These are phyloP conservation scores for Cystobasidium sp. DNA, from an alignment of 1,284 basidiomycete species.

Conservation along the genomic window DNA sequence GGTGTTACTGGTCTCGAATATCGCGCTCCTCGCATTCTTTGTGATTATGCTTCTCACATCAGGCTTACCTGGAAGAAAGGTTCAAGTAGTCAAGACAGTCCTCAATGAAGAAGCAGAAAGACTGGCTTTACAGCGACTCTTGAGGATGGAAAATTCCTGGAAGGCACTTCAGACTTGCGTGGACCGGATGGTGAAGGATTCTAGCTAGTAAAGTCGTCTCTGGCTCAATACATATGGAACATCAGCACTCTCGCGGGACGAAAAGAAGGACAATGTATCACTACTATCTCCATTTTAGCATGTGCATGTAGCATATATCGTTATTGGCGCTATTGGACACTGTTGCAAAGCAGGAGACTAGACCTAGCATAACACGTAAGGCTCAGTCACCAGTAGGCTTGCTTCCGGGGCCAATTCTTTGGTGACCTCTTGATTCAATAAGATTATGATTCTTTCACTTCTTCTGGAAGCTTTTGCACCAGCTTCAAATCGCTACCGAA, in stretches of 20 bases:
- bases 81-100: constrained; percentile 23
- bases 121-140: constrained; percentile 22
- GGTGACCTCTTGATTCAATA: not conserved
- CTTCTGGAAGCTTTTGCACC: constrained; percentile 71
- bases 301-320: constrained; percentile 18
- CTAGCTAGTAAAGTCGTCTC: not conserved
- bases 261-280: not conserved
- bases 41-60: constrained; percentile 10
- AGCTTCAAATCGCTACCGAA: constrained; percentile 53
- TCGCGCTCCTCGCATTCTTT: constrained; percentile 36
- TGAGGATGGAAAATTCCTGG: constrained; percentile 34
- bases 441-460: constrained; percentile 73
- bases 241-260: not conserved
- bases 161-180: constrained; percentile 27
- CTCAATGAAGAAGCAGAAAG: constrained; percentile 15
- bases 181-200: constrained; percentile 19
- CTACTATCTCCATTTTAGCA: not conserved
- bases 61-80: constrained; percentile 4
- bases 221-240: not conserved
- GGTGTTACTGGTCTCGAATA: constrained; percentile 39
- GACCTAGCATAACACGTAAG: too few species aligned
- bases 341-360: too few species aligned
- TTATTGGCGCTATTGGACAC: not conserved
- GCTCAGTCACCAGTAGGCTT: too few species aligned
- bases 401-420: not conserved